Percentiles rank a stretch among this genome's conserved stretches.
phyloP scores from a whole-genome alignment of 2,329 filamentous ascomycete species.

The Colletotrichum zoysiae region DNA sequence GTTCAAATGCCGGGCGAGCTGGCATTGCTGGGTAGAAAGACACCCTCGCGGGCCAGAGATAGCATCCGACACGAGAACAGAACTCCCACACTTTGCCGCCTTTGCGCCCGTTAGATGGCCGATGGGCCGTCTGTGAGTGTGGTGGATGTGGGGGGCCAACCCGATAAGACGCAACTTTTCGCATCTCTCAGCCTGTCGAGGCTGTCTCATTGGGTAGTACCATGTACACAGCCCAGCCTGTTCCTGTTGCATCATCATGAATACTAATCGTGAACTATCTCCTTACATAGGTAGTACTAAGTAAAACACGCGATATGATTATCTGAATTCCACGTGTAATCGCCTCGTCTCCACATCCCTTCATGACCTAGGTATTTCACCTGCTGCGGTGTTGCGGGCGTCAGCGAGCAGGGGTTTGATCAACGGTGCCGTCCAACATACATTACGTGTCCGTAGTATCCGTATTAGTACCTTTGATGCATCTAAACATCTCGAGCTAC shows the following conservation, averaged over 20 bases:
- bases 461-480: background rate
- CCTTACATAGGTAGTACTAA: background rate
- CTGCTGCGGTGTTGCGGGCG: conserved; percentile 4
- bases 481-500: background rate
- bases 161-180: conserved; percentile 27
- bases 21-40: background rate
- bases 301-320: no score
- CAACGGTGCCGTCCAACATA: background rate
- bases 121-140: conserved; percentile 27
- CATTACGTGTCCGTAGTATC: no score
- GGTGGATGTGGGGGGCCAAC: conserved; percentile 32
- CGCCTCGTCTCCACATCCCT: background rate
- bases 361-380: background rate
- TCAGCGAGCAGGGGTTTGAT: background rate
- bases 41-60: background rate
- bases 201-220: conserved; percentile 1
- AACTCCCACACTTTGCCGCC: conserved; percentile 12
- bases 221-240: background rate
- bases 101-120: conserved; percentile 29
- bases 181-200: background rate
- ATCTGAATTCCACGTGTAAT: conserved; percentile 10
- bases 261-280: background rate
- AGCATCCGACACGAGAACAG: background rate
- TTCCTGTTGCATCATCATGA: no score
- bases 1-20: background rate